These are phyloP conservation scores for Phycomyces blakesleeanus DNA, from an alignment of 192 early-diverging fungal genomes.

Conservation along the genomic window DNA sequence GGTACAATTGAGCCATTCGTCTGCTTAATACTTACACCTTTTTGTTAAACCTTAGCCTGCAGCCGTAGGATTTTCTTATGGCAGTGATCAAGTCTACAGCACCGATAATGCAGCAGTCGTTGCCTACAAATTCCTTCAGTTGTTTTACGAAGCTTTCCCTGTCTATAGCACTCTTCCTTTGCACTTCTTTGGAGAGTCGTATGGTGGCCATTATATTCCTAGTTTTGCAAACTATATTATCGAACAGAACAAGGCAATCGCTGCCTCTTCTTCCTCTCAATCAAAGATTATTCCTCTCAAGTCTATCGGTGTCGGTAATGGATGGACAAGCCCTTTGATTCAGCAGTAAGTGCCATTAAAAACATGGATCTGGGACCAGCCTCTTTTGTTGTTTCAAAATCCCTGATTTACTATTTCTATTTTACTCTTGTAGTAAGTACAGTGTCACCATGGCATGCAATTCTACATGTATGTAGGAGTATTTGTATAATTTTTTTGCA, in stretches of 20 bases:
- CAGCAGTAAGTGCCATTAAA: constrained; percentile 42
- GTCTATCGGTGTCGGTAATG: constrained; percentile 89
- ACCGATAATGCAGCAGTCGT: constrained; percentile 76
- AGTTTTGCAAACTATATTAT: constrained; percentile 80
- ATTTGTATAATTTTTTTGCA: no score
- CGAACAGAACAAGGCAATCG: constrained; percentile 31
- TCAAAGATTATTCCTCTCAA: constrained; percentile 45
- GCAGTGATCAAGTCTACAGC: constrained; percentile 59
- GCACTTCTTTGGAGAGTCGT: constrained; percentile 71
- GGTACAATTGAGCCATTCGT: constrained; percentile 15
- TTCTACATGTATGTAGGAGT: no score
- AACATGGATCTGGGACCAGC: no score
- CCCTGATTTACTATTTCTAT: no score
- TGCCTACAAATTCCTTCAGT: constrained; percentile 87
- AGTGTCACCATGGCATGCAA: no score
- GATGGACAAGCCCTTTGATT: constrained; percentile 80
- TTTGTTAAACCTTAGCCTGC: constrained; percentile 49
- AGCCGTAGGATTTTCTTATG: constrained; percentile 90
- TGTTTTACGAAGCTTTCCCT: constrained; percentile 85
- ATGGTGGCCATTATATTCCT: constrained; percentile 93
- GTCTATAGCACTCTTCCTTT: constrained; percentile 75
- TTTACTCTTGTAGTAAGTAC: no score
- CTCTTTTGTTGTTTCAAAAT: no score
- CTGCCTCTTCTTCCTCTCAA: neutral
- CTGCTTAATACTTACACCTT: neutral